Base-by-base conservation (phyloP, 164 flowering plant species). In the Aristolochia fimbriata region DNA sequence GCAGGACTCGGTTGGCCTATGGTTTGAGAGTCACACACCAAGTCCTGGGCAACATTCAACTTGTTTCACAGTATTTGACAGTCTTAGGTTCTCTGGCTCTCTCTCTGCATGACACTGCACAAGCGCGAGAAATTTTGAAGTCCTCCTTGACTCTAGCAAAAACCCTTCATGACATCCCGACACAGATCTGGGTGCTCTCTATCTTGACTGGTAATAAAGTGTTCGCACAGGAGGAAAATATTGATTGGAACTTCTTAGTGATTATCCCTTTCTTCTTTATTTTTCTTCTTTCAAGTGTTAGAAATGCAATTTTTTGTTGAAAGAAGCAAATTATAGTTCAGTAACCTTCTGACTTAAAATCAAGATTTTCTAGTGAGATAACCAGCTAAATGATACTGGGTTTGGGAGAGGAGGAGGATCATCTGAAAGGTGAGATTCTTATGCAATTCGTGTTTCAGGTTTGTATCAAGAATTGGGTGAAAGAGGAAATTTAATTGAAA, bases 111-210 rank as follows among this genome's bases (percentile, higher is more conserved):
- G 98, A 92, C 63, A 79, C 89, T 62, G 89, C 69, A 64, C 98
- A 92, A 74, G 95, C 96, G 63, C 81, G 91, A 71, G 98, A 92
- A 72, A 92, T 88, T 67, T 69, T 92, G 67, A 85, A 80, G 72
- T 92, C 98, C 30, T 74, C 98, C 54, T 78, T 88, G 59, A 88
- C 98, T 51, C 65, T 92, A 72, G 91, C 98, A 45, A 92, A 88
- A 82, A 88, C 91, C 61, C 96, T 92, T 22, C 76, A 70, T 75
- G 98, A 88, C 70, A 61, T 89, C 37, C 98, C 98, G 27, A 87
- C 95, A 49, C 98, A 88, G 79, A 83, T 81, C 45, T 92, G 96
- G 98, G 91, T 89, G 59, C 81, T 92, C 4, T 81, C 98, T 19
- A 78, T 83, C 68, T 65, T 92, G 57, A 81, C 98, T 58, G 87